Evolutionary conservation across 2,329 filamentous ascomycete species (phyloP), one percentile per base, ranked within the genome.

Genomic region (Trichophyton rubrum): DNA sequence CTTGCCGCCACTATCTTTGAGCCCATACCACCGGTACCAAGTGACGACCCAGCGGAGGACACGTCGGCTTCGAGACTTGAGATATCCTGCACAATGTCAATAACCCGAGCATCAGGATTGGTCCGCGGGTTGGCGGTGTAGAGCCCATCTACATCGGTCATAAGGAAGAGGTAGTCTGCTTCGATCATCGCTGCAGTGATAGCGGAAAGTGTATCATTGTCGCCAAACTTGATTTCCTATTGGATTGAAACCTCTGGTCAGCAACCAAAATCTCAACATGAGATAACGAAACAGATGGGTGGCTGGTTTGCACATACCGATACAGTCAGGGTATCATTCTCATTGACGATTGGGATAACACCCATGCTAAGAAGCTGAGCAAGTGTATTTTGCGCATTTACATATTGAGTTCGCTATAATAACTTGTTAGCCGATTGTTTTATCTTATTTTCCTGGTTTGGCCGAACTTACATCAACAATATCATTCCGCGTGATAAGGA

Each of bases 161-260:
- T 97, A 64, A 99, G 81, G 75, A 99, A 99, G 8, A 99, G 81
- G 68, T 96, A 89, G 70, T 99, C 91, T 58, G 93, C 93, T 69
- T 96, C 90, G 20, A 97, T 89, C 90, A 97, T 97, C 66, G 88
- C 93, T 0, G 93, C 90, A 0, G 93, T 96, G 67, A 99, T 96
- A 61, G 93, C 93, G 11, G 90, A 96, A 55, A 99, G 80, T 1
- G 93, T 99, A 74, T 99, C 93, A 68, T 99, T 99, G 79, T 99
- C 93, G 66, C 93, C 93, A 71, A 99, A 99, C 79, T 97, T 97
- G 77, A 99, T 99, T 81, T 99, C 93, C 70, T 77, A 60, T 11
- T 45, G n/a, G 20, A 41, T 27, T 33, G 7, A 8, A 4, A 38
- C n/a, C 24, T 15, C 61, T 24, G 4, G 60, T 40, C 35, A 60